Percentiles rank a stretch among this genome's conserved stretches.
Evolutionary conservation across 108 stramenopile genomes (phyloP).

Genomic region (Nitzschia sp.): DNA sequence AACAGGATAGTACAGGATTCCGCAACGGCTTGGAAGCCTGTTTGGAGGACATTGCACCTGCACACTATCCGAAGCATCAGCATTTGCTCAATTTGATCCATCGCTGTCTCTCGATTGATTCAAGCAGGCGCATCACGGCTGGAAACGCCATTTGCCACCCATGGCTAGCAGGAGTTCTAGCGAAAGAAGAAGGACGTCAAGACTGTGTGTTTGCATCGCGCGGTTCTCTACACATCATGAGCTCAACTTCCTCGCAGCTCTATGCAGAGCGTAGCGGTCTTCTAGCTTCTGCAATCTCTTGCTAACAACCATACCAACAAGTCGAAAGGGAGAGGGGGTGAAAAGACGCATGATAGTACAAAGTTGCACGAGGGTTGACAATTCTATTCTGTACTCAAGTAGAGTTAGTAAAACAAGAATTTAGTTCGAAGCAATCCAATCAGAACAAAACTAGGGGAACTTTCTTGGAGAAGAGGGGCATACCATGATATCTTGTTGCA

Average conservation of each 20-base stretch:
- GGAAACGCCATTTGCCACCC: conserved; percentile 74
- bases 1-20: conserved; percentile 9
- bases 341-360: too few relatives aligned
- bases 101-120: conserved; percentile 49
- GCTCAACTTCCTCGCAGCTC: background rate
- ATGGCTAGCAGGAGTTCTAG: conserved; percentile 48
- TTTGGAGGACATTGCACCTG: conserved; percentile 23
- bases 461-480: too few relatives aligned
- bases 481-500: too few relatives aligned
- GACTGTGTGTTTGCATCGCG: background rate
- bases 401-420: too few relatives aligned
- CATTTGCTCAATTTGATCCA: conserved; percentile 30
- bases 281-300: background rate
- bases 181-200: background rate
- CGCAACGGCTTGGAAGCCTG: conserved; percentile 18
- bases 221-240: background rate
- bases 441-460: too few relatives aligned
- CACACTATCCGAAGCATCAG: conserved; percentile 15
- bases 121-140: conserved; percentile 59
- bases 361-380: too few relatives aligned
- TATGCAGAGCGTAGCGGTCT: background rate
- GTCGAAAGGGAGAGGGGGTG: too few relatives aligned
- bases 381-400: too few relatives aligned
- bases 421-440: too few relatives aligned
- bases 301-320: background rate